Evolutionary conservation across 208 protist species (phyloP).

Genomic region (Wallacemonas sp.): DNA sequence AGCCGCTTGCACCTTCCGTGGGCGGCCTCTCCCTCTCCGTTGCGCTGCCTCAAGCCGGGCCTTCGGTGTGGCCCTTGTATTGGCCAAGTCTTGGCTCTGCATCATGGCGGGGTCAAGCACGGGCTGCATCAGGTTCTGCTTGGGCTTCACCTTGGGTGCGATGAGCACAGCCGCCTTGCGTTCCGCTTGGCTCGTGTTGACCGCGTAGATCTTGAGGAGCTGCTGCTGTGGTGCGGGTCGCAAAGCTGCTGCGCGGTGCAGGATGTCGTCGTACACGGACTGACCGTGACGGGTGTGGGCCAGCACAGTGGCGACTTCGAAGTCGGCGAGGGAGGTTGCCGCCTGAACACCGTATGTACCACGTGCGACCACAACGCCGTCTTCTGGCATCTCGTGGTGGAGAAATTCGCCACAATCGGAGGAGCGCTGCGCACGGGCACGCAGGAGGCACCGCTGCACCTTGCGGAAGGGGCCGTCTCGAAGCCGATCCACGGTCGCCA

Average conservation of each 20-base stretch:
- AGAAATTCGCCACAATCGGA: slow-evolving; percentile 62
- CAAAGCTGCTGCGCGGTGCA: slow-evolving; percentile 50
- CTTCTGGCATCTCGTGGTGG: slow-evolving; percentile 16
- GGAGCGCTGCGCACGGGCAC: slow-evolving; percentile 36
- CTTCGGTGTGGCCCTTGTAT: too few relatives aligned
- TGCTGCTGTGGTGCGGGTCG: slow-evolving; percentile 30
- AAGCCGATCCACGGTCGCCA: slow-evolving; percentile 51
- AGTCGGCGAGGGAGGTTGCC: slow-evolving; percentile 34
- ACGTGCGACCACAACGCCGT: slow-evolving; percentile 18
- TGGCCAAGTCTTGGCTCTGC: too few relatives aligned
- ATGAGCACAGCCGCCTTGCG: background rate
- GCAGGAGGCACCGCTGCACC: slow-evolving; percentile 43
- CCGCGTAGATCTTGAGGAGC: slow-evolving; percentile 20
- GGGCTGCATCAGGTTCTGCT: background rate
- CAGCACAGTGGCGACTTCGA: slow-evolving; percentile 58
- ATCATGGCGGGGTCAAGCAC: background rate
- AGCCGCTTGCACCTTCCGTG: too few relatives aligned
- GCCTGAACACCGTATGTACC: slow-evolving; percentile 50
- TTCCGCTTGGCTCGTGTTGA: background rate
- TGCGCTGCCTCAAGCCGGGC: too few relatives aligned
- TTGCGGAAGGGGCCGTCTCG: slow-evolving; percentile 67
- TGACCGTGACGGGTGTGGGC: slow-evolving; percentile 49
- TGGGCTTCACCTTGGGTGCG: slow-evolving; percentile 2
- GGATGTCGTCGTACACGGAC: slow-evolving; percentile 82
- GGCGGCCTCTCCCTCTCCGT: too few relatives aligned